These are phyloP conservation scores for Epichloe scottii DNA, from an alignment of 2,329 filamentous ascomycete genomes.

Conservation along the genomic window DNA sequence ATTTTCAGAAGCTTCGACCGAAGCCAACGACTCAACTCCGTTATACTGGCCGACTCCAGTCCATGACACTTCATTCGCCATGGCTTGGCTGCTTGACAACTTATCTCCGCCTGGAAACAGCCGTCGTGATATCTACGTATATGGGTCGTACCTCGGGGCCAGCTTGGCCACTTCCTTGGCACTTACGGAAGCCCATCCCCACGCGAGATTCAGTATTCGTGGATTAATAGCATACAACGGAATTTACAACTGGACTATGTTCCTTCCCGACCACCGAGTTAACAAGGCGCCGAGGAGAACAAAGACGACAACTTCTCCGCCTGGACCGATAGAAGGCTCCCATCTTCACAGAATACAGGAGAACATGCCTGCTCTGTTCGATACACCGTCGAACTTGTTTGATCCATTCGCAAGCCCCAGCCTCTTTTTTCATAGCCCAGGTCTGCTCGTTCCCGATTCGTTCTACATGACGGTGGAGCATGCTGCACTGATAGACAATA, in stretches of 20 bases:
- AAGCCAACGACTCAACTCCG: constrained; percentile 10
- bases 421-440: constrained; percentile 45
- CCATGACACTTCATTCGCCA: constrained; percentile 43
- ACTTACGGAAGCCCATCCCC: constrained; percentile 38
- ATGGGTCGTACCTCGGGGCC: constrained; percentile 46
- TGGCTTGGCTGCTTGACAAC: constrained; percentile 36
- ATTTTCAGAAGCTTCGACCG: constrained; percentile 9
- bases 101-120: constrained; percentile 23
- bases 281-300: constrained; percentile 18
- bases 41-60: constrained; percentile 42
- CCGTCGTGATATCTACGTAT: constrained; percentile 32
- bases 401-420: constrained; percentile 47
- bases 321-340: constrained; percentile 18
- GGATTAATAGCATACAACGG: constrained; percentile 46
- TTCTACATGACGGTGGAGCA: constrained; percentile 27
- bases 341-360: constrained; percentile 25
- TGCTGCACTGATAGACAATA: constrained; percentile 12
- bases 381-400: constrained; percentile 35
- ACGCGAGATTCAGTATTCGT: constrained; percentile 33
- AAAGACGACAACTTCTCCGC: constrained; percentile 9
- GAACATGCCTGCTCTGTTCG: constrained; percentile 32
- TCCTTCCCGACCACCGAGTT: constrained; percentile 39
- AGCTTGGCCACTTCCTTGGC: constrained; percentile 43
- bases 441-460: constrained; percentile 30
- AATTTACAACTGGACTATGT: constrained; percentile 52